Evolutionary conservation across 1,284 basidiomycete genomes (phyloP).

Genomic region (Microbotryum silenes-acaulis): DNA sequence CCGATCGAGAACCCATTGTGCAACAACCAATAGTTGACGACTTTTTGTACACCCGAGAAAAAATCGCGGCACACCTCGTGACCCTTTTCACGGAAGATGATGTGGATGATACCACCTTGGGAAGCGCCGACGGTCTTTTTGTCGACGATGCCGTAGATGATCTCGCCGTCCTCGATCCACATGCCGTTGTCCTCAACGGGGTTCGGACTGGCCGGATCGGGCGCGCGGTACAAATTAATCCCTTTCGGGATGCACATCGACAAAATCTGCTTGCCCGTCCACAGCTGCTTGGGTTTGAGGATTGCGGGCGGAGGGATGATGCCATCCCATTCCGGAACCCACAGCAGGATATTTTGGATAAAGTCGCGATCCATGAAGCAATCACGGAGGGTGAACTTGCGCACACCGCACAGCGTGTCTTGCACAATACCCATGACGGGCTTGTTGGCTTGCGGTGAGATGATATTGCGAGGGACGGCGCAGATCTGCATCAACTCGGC

Average conservation of each 20-base stretch:
- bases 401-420: constrained; percentile 94
- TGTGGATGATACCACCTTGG: constrained; percentile 89
- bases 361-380: constrained; percentile 86
- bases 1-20: constrained; percentile 99
- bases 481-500: constrained; percentile 96
- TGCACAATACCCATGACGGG: constrained; percentile 99
- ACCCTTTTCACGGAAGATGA: constrained; percentile 96
- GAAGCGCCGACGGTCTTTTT: constrained; percentile 97
- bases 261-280: constrained; percentile 96
- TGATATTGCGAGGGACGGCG: constrained; percentile 98
- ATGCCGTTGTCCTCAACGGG: constrained; percentile 89
- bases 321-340: constrained; percentile 98
- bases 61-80: constrained; percentile 85
- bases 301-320: constrained; percentile 85
- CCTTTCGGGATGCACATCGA: constrained; percentile 90
- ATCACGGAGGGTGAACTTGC: constrained; percentile 94
- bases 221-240: constrained; percentile 71
- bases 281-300: constrained; percentile 91
- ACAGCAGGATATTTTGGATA: constrained; percentile 94
- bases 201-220: constrained; percentile 70
- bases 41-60: constrained; percentile 87
- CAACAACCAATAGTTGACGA: constrained; percentile 98
- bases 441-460: constrained; percentile 98
- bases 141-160: constrained; percentile 90
- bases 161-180: constrained; percentile 93